These are phyloP conservation scores for Ganoderma lingzhi DNA, from an alignment of 1,284 basidiomycete genomes.

Conservation along the genomic window DNA sequence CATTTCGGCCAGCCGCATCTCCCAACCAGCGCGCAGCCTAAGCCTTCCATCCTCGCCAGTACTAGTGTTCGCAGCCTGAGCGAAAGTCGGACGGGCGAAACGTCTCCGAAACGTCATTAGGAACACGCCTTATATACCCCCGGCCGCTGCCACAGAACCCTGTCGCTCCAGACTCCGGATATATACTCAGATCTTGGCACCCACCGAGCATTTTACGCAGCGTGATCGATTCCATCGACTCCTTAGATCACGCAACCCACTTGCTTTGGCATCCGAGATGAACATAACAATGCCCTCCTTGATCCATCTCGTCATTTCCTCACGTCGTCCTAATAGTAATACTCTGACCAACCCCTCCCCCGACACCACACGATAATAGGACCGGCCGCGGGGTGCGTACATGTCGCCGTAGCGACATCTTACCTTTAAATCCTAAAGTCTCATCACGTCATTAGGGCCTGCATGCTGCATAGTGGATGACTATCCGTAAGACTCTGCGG, in stretches of 20 bases:
- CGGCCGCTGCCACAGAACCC: slow-evolving; percentile 30
- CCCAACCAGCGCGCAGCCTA: neutral
- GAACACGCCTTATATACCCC: slow-evolving; percentile 26
- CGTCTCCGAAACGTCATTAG: neutral
- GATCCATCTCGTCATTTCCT: slow-evolving; percentile 15
- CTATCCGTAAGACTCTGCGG: too few relatives aligned
- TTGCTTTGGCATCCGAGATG: slow-evolving; percentile 38
- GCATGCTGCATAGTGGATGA: neutral
- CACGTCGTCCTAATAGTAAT: slow-evolving; percentile 5
- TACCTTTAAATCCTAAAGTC: neutral
- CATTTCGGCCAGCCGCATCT: slow-evolving; percentile 23
- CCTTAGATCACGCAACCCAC: slow-evolving; percentile 39
- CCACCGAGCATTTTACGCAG: slow-evolving; percentile 38
- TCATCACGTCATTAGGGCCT: slow-evolving; percentile 1
- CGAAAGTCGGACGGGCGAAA: neutral
- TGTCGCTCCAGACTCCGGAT: slow-evolving; percentile 32
- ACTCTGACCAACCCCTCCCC: neutral
- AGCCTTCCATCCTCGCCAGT: neutral
- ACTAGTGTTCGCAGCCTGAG: neutral
- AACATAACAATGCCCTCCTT: slow-evolving; percentile 21
- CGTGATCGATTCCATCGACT: slow-evolving; percentile 41
- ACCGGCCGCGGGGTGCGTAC: neutral
- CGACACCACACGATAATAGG: neutral
- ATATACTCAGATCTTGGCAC: slow-evolving; percentile 40
- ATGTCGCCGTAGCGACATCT: neutral